Evolutionary conservation across 495 filamentous ascomycete species (phyloP).

Genomic region (Entonaema liquescens): DNA sequence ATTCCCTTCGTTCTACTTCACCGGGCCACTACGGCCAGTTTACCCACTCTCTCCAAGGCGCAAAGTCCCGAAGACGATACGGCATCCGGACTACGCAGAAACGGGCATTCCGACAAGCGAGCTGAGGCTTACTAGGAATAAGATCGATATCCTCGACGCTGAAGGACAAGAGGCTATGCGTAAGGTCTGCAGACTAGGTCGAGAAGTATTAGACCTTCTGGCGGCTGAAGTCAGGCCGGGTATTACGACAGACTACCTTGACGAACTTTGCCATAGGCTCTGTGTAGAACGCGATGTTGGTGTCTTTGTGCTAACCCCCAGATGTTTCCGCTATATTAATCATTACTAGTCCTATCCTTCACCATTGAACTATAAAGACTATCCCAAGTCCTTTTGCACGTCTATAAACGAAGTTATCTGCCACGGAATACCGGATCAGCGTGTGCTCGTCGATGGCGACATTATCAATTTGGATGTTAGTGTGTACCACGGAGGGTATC

Average conservation of each 20-base stretch:
- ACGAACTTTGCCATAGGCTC: not conserved
- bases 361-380: not conserved
- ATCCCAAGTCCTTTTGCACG: not conserved
- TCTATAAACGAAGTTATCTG: not conserved
- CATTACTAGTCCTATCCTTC: not conserved
- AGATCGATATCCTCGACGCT: not conserved
- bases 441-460: not conserved
- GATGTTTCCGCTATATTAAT: not conserved
- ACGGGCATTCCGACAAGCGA: not conserved
- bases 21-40: not conserved
- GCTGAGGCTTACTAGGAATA: not conserved
- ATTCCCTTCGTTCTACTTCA: not conserved
- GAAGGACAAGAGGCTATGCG: not conserved
- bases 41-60: not conserved
- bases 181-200: not conserved
- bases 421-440: not conserved
- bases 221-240: not conserved
- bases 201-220: not conserved
- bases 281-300: not conserved
- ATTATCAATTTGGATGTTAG: not conserved
- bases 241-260: not conserved
- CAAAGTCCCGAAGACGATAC: not conserved
- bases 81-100: not conserved
- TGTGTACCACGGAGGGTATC: not conserved
- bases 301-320: no score